phyloP scores from a whole-genome alignment of 1,139 yeast genomes.

The Suhomyces ambrosiae region DNA sequence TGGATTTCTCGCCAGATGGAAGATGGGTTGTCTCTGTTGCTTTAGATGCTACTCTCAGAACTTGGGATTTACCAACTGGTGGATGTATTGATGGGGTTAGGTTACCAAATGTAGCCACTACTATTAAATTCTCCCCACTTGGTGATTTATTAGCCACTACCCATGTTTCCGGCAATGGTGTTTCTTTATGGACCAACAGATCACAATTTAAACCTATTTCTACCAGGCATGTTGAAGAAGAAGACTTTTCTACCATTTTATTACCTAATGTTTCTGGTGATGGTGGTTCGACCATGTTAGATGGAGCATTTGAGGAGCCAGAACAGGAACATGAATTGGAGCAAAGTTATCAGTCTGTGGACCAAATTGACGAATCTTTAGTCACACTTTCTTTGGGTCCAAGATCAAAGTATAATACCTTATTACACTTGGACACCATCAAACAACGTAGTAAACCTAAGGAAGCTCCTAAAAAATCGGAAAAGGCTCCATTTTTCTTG shows the following conservation, averaged over 20 bases:
- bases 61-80: conserved; percentile 98
- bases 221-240: conserved; percentile 75
- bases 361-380: conserved; percentile 65
- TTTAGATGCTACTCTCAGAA: conserved; percentile 84
- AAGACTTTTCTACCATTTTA: conserved; percentile 60
- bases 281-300: conserved; percentile 73
- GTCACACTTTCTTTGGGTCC: conserved; percentile 79
- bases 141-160: conserved; percentile 94
- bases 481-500: conserved; percentile 80
- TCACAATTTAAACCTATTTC: conserved; percentile 80
- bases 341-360: conserved; percentile 53
- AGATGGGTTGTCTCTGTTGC: conserved; percentile 90
- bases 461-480: conserved; percentile 87
- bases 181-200: conserved; percentile 88
- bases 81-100: conserved; percentile 92
- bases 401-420: conserved; percentile 73
- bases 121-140: conserved; percentile 77
- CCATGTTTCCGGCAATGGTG: conserved; percentile 89
- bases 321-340: conserved; percentile 29
- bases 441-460: conserved; percentile 85
- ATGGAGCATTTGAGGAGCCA: conserved; percentile 66
- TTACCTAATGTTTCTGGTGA: conserved; percentile 84
- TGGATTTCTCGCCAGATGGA: conserved; percentile 94
- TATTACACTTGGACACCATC: conserved; percentile 80
- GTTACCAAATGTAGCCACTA: conserved; percentile 77